Evolutionary conservation across 2,329 filamentous ascomycete species (phyloP), one percentile per base, ranked within the genome.

Genomic region (Pestalotiopsis fici): DNA sequence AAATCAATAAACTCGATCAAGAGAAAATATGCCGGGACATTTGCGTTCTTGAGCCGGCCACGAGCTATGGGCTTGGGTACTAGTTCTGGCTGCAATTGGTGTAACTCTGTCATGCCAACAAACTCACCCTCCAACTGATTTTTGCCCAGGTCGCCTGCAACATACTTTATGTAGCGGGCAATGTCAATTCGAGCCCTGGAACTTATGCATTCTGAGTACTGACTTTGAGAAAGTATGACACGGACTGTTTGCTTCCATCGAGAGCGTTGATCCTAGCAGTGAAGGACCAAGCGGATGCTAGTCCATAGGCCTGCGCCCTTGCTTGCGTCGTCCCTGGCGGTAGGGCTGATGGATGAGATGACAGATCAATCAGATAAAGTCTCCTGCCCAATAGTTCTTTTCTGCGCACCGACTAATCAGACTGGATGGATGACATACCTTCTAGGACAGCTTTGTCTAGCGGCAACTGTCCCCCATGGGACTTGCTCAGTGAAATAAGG

Each of bases 1-100:
- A 70, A 35, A 6, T 62, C 43, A 2, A 70, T 39, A 31, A 70
- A 71, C 11, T 71, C 71, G 23, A 70, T 71, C 21, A 72, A 23
- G 55, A 71, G 70, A 65, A 73, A 73, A 59, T 69, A 65, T 11
- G 65, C 62, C 1, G 31, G 25, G 12, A 47, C 28, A 27, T 15
- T 18, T 4, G 21, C 23, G 2, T 2, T 66, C 23, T 39, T 65
- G n/a, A 68, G 11, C 31, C 67, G 60, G 4, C 68, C 69, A 62
- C 66, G 65, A 13, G 64, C 68, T 1, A 69, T 62, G 11, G 69
- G 69, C 21, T 60, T 68, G 1, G 68, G 68, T 1, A 71, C 69
- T 6, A 71, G 15, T 4, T 62, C 47, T n/a, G 69, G 65, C 7
- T 68, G 66, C 2, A 66, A 18, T 37, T 27, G 31, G 54, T 68